Percentiles rank a stretch among this genome's conserved stretches.
Evolutionary conservation across 2,329 filamentous ascomycete genomes (phyloP).

Genomic region (Phialemonium atrogriseum): DNA sequence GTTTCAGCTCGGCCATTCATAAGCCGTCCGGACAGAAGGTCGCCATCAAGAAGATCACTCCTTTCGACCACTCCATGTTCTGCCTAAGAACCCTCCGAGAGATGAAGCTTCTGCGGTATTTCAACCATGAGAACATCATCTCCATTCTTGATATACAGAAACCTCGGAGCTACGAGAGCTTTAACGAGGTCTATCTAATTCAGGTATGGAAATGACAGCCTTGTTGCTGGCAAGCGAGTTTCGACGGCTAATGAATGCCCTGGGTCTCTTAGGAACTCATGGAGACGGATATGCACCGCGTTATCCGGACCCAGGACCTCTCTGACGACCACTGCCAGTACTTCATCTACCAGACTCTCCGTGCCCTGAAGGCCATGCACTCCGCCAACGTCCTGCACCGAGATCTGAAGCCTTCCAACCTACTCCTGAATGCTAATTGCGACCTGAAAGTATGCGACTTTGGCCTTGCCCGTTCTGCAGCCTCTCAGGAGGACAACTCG

Average conservation of each 20-base stretch:
- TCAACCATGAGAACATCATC: constrained; percentile 99
- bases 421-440: constrained; percentile 96
- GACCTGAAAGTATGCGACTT: constrained; percentile 99
- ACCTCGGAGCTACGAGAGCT: constrained; percentile 88
- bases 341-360: constrained; percentile 99
- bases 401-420: constrained; percentile 94
- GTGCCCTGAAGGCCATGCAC: constrained; percentile 97
- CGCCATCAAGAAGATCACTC: constrained; percentile 99
- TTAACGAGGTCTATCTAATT: constrained; percentile 97
- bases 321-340: constrained; percentile 99
- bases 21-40: constrained; percentile 98
- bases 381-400: constrained; percentile 96
- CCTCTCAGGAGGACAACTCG: constrained; percentile 98
- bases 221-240: too few relatives aligned
- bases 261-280: constrained; percentile 71
- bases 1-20: constrained; percentile 82
- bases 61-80: constrained; percentile 99
- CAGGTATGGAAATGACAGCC: constrained; percentile 58
- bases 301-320: constrained; percentile 96
- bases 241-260: too few relatives aligned
- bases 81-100: constrained; percentile 92
- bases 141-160: constrained; percentile 99
- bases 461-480: constrained; percentile 87
- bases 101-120: constrained; percentile 98
- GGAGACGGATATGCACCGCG: constrained; percentile 99